Evolutionary conservation across 1,284 basidiomycete genomes (phyloP), one percentile per base, ranked within the genome.

Genomic region (Sporisorium reilianum): DNA sequence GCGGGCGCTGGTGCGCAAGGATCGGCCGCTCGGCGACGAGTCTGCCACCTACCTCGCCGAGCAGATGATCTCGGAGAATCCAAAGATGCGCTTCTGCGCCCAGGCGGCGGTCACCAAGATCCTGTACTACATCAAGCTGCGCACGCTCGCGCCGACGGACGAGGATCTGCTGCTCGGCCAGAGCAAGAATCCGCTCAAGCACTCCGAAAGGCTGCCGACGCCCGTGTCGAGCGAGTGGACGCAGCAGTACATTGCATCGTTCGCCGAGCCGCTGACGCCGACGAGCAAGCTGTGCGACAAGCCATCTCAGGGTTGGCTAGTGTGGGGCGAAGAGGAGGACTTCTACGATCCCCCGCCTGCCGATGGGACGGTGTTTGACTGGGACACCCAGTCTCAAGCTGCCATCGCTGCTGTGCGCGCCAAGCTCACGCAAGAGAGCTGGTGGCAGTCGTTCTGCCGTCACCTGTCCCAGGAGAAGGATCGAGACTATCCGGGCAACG

Each of bases 131-230:
- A 87, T 95, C 85, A 96, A 97, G 86, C 89, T 95, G 54, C 90
- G 95, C 45, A 92, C 93, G 7, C 92, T 93, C 69, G 89, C 91
- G 32, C 86, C 87, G 62, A 89, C 81, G 2, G 87, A 87, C 8
- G 89, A 91, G 40, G 90, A 92, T 55, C 87, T 97, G 8, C 92
- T 94, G 89, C 86, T 91, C 20, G 90, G 92, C 73, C 89, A 92
- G 84, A 92, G 92, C 88, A 87, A 82, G 44, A 95, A 92, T 85
- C 93, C 93, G 2, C 87, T 95, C 36, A 87, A 88, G 51, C 87
- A 86, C 49, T 87, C 63, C 23, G 75, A 73, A 26, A 55, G 60
- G 40, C 50, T 84, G 42, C 78, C 80, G 9, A 53, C 41, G 18
- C 84, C 79, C 2, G 77, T 80, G 0, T 72, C 81, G 9, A 77